phyloP scores from a whole-genome alignment of 2,329 filamentous ascomycete genomes.

The Aspergillus persii region DNA sequence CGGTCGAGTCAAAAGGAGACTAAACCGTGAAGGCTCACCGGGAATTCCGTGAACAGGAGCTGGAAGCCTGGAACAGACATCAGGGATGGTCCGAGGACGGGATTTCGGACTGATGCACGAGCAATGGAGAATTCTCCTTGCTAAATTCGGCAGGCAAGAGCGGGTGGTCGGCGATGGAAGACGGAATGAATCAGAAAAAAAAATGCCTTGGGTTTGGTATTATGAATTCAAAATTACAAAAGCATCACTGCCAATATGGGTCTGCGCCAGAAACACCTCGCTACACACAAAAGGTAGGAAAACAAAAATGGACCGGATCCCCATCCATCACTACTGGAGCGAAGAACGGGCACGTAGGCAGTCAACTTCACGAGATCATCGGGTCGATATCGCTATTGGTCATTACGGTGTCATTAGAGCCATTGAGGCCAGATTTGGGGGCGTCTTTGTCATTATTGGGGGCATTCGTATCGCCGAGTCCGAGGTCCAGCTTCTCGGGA shows the following conservation, averaged over 20 bases:
- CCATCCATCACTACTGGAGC: neutral
- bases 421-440: conserved; percentile 24
- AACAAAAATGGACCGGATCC: neutral
- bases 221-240: neutral
- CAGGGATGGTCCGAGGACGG: neutral
- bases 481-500: conserved; percentile 45
- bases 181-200: neutral
- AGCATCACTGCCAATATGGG: neutral
- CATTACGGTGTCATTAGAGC: conserved; percentile 41
- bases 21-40: neutral
- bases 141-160: neutral
- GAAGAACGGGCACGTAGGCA: conserved; percentile 2
- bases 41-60: neutral
- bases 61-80: no score
- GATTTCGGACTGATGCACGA: neutral
- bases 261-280: neutral
- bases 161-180: no score
- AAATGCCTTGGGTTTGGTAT: neutral
- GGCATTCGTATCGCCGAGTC: conserved; percentile 35
- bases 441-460: conserved; percentile 23
- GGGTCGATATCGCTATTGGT: conserved; percentile 41
- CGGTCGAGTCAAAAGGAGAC: neutral
- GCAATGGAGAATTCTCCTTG: neutral
- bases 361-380: conserved; percentile 36
- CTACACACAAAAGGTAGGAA: neutral